Evolutionary conservation across 306 rosid genomes (phyloP).

Genomic region (Geum urbanum): DNA sequence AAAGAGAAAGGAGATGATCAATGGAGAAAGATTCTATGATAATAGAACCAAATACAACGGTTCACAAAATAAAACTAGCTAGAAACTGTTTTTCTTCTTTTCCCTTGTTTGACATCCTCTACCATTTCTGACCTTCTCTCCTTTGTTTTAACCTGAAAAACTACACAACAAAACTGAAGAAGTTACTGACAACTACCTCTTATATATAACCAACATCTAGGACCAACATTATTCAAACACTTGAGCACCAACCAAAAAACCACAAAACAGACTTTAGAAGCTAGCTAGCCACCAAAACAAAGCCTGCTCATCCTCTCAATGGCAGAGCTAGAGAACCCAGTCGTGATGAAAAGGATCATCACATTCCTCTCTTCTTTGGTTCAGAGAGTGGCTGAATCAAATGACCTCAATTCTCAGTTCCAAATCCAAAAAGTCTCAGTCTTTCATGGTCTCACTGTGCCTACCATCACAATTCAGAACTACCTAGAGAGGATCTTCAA

Average conservation of each 20-base stretch:
- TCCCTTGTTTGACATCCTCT: not conserved
- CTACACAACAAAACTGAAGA: not conserved
- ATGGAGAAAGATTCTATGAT: not conserved
- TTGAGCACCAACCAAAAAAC: constrained; percentile 7
- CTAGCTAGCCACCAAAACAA: not conserved
- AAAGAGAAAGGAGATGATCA: not conserved
- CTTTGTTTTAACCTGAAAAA: not conserved
- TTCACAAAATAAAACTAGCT: not conserved
- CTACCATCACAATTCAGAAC: constrained; percentile 68
- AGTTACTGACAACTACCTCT: not conserved
- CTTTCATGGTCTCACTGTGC: constrained; percentile 84
- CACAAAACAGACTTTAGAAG: not conserved
- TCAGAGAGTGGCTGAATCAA: constrained; percentile 70
- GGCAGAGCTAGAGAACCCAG: constrained; percentile 84
- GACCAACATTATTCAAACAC: constrained; percentile 31
- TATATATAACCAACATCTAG: constrained; percentile 17
- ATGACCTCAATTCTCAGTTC: constrained; percentile 49
- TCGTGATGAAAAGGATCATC: constrained; percentile 64
- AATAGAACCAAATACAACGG: not conserved
- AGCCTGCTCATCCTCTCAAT: constrained; percentile 32
- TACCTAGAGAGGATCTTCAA: constrained; percentile 85
- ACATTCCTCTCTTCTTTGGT: constrained; percentile 76
- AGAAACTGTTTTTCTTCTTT: not conserved
- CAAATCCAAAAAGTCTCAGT: constrained; percentile 62
- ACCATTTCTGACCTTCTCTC: not conserved